phyloP scores from a whole-genome alignment of 208 protist genomes.

The Acanthamoeba polyphaga region DNA sequence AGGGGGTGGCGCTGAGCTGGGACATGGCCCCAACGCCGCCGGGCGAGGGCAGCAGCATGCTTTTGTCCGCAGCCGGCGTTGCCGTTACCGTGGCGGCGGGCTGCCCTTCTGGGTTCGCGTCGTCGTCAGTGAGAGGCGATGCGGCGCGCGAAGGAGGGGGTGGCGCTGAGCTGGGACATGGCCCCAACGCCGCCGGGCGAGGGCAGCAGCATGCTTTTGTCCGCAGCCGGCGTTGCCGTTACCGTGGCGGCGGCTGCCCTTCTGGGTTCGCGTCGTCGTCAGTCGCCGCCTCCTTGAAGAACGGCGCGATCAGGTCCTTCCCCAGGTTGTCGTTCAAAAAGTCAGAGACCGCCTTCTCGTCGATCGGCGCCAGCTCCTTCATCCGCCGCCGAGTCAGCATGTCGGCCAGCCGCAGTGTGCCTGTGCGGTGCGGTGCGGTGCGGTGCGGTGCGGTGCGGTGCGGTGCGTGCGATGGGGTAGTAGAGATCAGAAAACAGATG shows the following conservation, averaged over 20 bases:
- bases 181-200: not conserved
- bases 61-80: not conserved
- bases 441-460: no score
- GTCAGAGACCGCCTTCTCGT: slow-evolving; percentile 42
- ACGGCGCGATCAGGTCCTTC: slow-evolving; percentile 31
- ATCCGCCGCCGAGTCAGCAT: slow-evolving; percentile 37
- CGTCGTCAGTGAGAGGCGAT: not conserved
- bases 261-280: not conserved
- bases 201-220: not conserved
- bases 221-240: not conserved
- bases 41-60: not conserved
- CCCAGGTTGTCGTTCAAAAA: slow-evolving; percentile 44
- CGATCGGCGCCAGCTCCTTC: slow-evolving; percentile 42
- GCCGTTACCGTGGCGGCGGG: not conserved
- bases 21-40: not conserved
- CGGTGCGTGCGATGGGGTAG: not conserved
- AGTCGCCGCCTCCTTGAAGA: not conserved
- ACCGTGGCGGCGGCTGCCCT: not conserved
- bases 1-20: not conserved
- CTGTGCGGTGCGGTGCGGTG: slow-evolving; percentile 4
- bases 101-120: not conserved
- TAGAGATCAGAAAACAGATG: not conserved
- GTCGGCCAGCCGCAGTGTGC: not conserved
- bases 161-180: not conserved
- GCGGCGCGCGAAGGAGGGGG: not conserved